Conservation (phyloP, 148 eudicot species). For the Suaeda aralocaspica region DNA sequence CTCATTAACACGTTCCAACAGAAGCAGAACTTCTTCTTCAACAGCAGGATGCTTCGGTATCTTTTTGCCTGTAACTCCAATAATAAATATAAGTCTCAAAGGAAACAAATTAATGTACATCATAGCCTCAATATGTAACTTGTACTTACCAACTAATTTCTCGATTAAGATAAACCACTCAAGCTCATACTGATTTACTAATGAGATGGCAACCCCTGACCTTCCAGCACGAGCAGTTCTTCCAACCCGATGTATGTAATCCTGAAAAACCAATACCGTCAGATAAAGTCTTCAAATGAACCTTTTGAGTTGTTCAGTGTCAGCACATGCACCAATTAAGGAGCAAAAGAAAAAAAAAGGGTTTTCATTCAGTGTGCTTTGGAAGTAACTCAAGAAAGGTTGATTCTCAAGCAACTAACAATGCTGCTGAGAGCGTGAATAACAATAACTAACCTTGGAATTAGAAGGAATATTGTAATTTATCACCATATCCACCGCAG, state of each 20-base stretch:
- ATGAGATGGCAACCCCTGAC: constrained; percentile 75
- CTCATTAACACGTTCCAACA: neutral
- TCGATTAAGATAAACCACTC: constrained; percentile 81
- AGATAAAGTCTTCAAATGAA: neutral
- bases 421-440: neutral
- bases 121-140: neutral
- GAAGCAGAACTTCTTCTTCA: neutral
- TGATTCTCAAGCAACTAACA: neutral
- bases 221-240: constrained; percentile 99
- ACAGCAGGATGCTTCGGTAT: constrained; percentile 50
- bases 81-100: neutral
- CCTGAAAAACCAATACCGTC: constrained; percentile 34
- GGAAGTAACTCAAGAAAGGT: neutral
- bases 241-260: constrained; percentile 91
- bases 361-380: neutral
- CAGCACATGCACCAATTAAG: neutral
- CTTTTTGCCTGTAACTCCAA: constrained; percentile 50
- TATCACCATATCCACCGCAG: constrained; percentile 50
- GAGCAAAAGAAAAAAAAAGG: neutral
- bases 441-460: constrained; percentile 12
- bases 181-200: constrained; percentile 78
- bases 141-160: constrained; percentile 69
- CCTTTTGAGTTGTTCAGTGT: too few relatives aligned
- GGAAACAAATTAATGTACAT: neutral
- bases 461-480: neutral